A percentile compares a stretch with the other conserved stretches of the same genome.
phyloP scores from a whole-genome alignment of 768 basidiomycete species.

The Neoboletus subvelutipes region DNA sequence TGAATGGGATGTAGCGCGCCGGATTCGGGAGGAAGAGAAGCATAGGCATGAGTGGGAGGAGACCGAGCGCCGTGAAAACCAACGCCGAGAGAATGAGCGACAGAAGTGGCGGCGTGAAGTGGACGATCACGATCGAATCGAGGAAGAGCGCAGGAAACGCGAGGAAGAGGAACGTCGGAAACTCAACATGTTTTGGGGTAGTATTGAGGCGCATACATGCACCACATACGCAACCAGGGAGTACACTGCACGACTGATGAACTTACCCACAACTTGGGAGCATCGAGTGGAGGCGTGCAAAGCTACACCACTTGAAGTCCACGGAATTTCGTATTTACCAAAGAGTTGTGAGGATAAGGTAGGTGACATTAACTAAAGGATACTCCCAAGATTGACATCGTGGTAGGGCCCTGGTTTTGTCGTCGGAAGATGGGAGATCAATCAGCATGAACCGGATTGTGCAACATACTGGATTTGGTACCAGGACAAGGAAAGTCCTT shows the following conservation, averaged over 20 bases:
- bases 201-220: conserved; percentile 20
- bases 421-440: conserved; percentile 26
- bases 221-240: conserved; percentile 27
- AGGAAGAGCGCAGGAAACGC: conserved; percentile 12
- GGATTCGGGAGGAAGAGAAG: not conserved
- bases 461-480: conserved; percentile 27
- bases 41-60: conserved; percentile 10
- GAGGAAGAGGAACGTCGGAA: conserved; percentile 30
- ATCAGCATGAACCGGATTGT: conserved; percentile 32
- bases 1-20: too few species aligned
- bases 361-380: not conserved
- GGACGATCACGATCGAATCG: conserved; percentile 16
- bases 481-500: conserved; percentile 28
- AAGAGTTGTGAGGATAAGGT: conserved; percentile 25
- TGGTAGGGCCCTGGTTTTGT: conserved; percentile 14
- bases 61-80: conserved; percentile 8
- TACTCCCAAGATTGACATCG: not conserved
- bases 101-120: conserved; percentile 17
- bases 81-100: conserved; percentile 9
- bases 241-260: conserved; percentile 30
- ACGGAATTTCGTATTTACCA: conserved; percentile 20
- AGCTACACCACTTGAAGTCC: conserved; percentile 24
- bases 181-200: conserved; percentile 27
- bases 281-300: conserved; percentile 29
- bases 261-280: conserved; percentile 23